phyloP scores from a whole-genome alignment of 2,329 filamentous ascomycete genomes.

The Cercospora zeina region DNA sequence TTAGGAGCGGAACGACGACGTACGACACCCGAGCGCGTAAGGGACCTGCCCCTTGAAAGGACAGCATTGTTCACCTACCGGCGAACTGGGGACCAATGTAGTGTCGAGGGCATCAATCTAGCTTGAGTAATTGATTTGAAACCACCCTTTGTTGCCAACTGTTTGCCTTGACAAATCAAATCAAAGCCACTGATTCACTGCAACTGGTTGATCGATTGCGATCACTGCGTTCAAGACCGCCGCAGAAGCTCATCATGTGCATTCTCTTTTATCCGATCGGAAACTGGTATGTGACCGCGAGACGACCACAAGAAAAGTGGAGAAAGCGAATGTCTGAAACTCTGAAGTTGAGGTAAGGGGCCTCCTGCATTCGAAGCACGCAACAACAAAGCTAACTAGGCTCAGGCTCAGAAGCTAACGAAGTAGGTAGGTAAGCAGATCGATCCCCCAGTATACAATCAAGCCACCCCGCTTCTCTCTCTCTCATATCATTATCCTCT shows the following conservation, averaged over 20 bases:
- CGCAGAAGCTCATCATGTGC: constrained; percentile 1
- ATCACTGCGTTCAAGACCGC: too few relatives aligned
- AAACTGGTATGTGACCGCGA: background rate
- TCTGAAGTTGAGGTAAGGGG: constrained; percentile 15
- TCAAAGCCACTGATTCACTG: too few relatives aligned
- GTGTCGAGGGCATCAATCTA: too few relatives aligned
- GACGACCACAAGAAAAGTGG: constrained; percentile 1
- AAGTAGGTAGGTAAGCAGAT: background rate
- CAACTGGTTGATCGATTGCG: too few relatives aligned
- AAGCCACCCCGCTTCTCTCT: background rate
- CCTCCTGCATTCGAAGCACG: constrained; percentile 22
- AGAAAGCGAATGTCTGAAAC: background rate
- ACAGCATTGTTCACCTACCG: too few relatives aligned
- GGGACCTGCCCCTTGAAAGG: too few relatives aligned
- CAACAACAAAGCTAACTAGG: constrained; percentile 15
- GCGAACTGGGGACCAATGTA: too few relatives aligned
- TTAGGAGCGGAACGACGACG: too few relatives aligned
- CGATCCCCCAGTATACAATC: constrained; percentile 2
- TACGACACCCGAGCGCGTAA: too few relatives aligned
- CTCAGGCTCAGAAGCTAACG: constrained; percentile 1
- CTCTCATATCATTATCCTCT: background rate
- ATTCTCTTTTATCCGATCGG: background rate
- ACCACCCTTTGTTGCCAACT: too few relatives aligned
- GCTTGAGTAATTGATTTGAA: too few relatives aligned
- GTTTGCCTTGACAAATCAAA: too few relatives aligned